A percentile compares a stretch with the other conserved stretches of the same genome.
Conservation (phyloP, 2,329 filamentous ascomycete genomes). For the Coniochaeta prunicola region DNA sequence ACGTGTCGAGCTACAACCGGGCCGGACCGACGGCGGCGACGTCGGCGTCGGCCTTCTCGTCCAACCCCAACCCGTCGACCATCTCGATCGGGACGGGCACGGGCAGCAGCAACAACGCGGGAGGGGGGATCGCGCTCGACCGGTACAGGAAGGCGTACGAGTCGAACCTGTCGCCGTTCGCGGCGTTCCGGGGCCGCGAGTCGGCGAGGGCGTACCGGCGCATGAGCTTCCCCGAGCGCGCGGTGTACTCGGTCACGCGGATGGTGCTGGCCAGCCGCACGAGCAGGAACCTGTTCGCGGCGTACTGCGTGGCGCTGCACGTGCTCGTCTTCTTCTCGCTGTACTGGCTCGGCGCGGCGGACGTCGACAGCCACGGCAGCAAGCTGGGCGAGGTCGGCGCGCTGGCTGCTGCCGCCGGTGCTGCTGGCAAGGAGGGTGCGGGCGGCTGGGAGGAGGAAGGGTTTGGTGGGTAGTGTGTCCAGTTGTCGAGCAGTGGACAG, state of each 20-base stretch:
- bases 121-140: slow-evolving; percentile 65
- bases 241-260: slow-evolving; percentile 83
- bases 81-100: slow-evolving; percentile 48
- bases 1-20: slow-evolving; percentile 88
- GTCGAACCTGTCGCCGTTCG: slow-evolving; percentile 90
- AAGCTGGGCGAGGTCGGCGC: slow-evolving; percentile 43
- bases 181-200: slow-evolving; percentile 90
- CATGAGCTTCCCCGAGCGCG: slow-evolving; percentile 85
- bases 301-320: slow-evolving; percentile 85
- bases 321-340: slow-evolving; percentile 79
- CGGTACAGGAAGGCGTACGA: slow-evolving; percentile 91
- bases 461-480: slow-evolving; percentile 34
- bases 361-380: slow-evolving; percentile 55
- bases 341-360: slow-evolving; percentile 70
- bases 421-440: slow-evolving; percentile 22
- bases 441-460: slow-evolving; percentile 56
- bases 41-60: slow-evolving; percentile 49
- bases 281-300: slow-evolving; percentile 88
- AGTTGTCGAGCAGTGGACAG: background rate
- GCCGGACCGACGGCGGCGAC: slow-evolving; percentile 37
- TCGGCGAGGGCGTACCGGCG: slow-evolving; percentile 83
- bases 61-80: slow-evolving; percentile 73
- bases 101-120: slow-evolving; percentile 47
- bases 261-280: slow-evolving; percentile 85
- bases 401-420: slow-evolving; percentile 35